These are phyloP conservation scores for Claviceps maximensis DNA, from an alignment of 2,329 filamentous ascomycete species.

Conservation along the genomic window DNA sequence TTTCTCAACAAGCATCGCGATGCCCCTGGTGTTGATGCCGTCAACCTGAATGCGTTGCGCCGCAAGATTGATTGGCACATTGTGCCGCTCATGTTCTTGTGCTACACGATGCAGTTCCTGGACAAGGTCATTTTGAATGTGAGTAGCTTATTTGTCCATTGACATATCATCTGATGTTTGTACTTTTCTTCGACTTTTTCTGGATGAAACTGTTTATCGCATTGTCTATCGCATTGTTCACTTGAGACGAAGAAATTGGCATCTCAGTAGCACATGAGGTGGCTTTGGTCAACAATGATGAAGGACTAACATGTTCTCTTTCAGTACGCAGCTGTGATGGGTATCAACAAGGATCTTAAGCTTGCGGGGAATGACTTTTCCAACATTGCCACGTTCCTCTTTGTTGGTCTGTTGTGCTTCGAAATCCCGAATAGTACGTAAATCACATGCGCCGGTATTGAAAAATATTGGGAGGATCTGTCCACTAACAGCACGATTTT, in stretches of 20 bases:
- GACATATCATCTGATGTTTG: too few relatives aligned
- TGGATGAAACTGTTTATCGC: too few relatives aligned
- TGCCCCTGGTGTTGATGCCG: conserved; percentile 17
- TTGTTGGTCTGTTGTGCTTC: conserved; percentile 45
- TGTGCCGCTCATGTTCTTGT: conserved; percentile 47
- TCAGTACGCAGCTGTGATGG: conserved; percentile 55
- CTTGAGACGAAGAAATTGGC: too few relatives aligned
- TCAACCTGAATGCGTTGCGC: conserved; percentile 32
- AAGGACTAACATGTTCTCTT: background rate
- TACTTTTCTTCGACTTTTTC: background rate
- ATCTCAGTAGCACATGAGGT: too few relatives aligned
- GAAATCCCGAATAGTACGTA: conserved; percentile 44
- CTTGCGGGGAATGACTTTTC: conserved; percentile 48
- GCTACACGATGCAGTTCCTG: conserved; percentile 50
- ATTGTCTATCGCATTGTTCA: too few relatives aligned
- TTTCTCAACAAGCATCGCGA: conserved; percentile 30
- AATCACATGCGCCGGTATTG: too few relatives aligned
- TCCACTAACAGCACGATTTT: background rate
- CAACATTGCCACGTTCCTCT: conserved; percentile 48
- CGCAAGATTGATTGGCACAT: conserved; percentile 46
- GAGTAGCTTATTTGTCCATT: conserved; percentile 11
- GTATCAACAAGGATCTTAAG: conserved; percentile 37
- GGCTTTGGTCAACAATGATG: too few relatives aligned
- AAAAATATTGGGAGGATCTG: background rate
- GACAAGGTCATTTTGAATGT: conserved; percentile 53